These are phyloP conservation scores for Orbilia javanica DNA, from an alignment of 2,329 filamentous ascomycete genomes.

Conservation along the genomic window DNA sequence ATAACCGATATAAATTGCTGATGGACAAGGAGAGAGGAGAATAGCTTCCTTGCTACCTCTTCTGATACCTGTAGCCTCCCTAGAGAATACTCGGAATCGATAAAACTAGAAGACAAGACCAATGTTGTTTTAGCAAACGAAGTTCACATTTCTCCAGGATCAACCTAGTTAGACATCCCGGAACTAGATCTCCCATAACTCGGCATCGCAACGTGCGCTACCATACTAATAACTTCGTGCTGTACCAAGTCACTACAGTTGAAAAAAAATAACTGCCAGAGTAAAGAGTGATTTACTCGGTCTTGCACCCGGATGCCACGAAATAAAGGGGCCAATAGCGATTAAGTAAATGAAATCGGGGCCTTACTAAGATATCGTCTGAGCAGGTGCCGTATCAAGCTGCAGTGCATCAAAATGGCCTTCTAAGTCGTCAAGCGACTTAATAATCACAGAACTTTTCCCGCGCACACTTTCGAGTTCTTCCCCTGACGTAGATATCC, in stretches of 20 bases:
- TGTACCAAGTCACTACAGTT: no score
- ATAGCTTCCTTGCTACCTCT: slow-evolving; percentile 38
- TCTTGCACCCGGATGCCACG: no score
- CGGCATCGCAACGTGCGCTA: no score
- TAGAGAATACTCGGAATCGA: slow-evolving; percentile 40
- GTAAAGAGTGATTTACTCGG: no score
- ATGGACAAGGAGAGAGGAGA: slow-evolving; percentile 42
- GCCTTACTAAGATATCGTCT: slow-evolving; percentile 46
- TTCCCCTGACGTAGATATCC: slow-evolving; percentile 36
- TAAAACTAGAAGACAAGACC: slow-evolving; percentile 32
- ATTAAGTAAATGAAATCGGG: not conserved
- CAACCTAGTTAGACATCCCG: no score
- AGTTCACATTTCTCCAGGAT: no score
- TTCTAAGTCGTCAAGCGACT: slow-evolving; percentile 34
- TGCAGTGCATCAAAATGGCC: slow-evolving; percentile 20
- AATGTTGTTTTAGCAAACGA: not conserved
- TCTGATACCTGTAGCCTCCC: slow-evolving; percentile 35
- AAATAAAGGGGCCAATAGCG: not conserved
- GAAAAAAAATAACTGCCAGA: no score
- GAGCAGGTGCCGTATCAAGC: slow-evolving; percentile 25
- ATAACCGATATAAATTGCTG: slow-evolving; percentile 44
- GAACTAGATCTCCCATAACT: no score
- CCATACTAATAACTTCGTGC: no score
- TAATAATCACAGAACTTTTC: slow-evolving; percentile 8
- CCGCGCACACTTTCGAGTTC: slow-evolving; percentile 12